Conservation (phyloP, 495 filamentous ascomycete genomes). For the Penicillium atrosanguineum region DNA sequence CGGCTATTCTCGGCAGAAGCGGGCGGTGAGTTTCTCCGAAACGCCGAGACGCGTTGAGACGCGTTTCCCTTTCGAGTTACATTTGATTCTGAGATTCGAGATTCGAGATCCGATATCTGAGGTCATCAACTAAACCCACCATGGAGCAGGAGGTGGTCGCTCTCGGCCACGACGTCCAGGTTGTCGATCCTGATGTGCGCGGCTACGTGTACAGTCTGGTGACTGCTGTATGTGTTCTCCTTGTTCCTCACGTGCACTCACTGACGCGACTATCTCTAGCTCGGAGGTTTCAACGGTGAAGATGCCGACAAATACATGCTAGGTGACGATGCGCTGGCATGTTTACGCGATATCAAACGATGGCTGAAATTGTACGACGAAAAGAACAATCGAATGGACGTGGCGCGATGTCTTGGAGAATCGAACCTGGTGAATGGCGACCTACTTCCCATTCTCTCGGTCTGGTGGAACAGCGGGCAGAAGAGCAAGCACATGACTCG, state of each 20-base stretch:
- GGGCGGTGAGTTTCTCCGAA: conserved; percentile 31
- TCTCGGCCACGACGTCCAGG: conserved; percentile 40
- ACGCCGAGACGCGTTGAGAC: conserved; percentile 29
- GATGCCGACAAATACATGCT: conserved; percentile 81
- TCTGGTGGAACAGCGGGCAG: conserved; percentile 65
- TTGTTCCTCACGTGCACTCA: conserved; percentile 16
- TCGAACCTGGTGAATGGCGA: conserved; percentile 90
- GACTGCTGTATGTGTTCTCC: conserved; percentile 67
- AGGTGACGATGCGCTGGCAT: conserved; percentile 89
- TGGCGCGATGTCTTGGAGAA: conserved; percentile 88
- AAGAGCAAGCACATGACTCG: conserved; percentile 73
- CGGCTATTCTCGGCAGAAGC: conserved; percentile 42
- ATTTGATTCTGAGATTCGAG: conserved; percentile 25
- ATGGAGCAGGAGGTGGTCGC: conserved; percentile 43
- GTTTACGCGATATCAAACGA: conserved; percentile 85
- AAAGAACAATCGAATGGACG: conserved; percentile 90
- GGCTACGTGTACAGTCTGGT: conserved; percentile 89
- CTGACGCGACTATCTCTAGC: conserved; percentile 46
- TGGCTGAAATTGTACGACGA: conserved; percentile 96
- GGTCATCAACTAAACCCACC: conserved; percentile 13
- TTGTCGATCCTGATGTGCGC: conserved; percentile 83
- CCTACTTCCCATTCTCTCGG: conserved; percentile 81
- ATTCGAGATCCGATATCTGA: conserved; percentile 9
- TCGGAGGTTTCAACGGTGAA: conserved; percentile 81
- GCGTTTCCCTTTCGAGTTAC: conserved; percentile 33